phyloP scores from a whole-genome alignment of 1,284 basidiomycete genomes.

The Papiliotrema fonsecae region DNA sequence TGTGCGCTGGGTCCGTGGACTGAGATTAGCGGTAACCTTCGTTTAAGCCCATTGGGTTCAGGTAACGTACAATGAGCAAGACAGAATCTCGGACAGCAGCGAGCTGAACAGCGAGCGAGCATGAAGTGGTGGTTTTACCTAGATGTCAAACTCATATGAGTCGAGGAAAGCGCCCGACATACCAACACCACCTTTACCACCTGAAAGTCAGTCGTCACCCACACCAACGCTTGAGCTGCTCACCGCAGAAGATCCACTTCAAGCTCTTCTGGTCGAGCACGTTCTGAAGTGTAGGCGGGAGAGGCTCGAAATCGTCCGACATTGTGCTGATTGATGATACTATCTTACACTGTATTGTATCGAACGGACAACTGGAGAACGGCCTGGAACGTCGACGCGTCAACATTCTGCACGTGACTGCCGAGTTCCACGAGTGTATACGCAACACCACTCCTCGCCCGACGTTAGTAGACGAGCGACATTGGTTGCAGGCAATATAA shows the following conservation, averaged over 20 bases:
- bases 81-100: constrained; percentile 83
- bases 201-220: constrained; percentile 48
- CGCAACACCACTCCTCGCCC: too few species aligned
- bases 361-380: too few species aligned
- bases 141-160: constrained; percentile 3
- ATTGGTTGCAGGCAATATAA: too few species aligned
- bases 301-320: constrained; percentile 39
- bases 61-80: constrained; percentile 75
- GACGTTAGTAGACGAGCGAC: too few species aligned
- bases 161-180: constrained; percentile 38
- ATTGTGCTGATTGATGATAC: constrained; percentile 3
- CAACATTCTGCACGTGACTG: too few species aligned
- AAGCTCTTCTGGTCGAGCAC: constrained; percentile 79
- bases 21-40: constrained; percentile 36
- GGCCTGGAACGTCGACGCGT: too few species aligned
- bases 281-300: constrained; percentile 80
- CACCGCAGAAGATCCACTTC: constrained; percentile 95
- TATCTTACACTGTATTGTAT: too few species aligned
- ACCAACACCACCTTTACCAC: constrained; percentile 93
- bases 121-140: constrained; percentile 95
- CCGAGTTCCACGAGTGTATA: too few species aligned
- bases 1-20: constrained; percentile 99
- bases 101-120: constrained; percentile 90
- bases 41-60: background rate
- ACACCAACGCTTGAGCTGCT: constrained; percentile 37